Conservation (phyloP, 2,329 filamentous ascomycete species). For the Pochonia chlamydosporia region DNA sequence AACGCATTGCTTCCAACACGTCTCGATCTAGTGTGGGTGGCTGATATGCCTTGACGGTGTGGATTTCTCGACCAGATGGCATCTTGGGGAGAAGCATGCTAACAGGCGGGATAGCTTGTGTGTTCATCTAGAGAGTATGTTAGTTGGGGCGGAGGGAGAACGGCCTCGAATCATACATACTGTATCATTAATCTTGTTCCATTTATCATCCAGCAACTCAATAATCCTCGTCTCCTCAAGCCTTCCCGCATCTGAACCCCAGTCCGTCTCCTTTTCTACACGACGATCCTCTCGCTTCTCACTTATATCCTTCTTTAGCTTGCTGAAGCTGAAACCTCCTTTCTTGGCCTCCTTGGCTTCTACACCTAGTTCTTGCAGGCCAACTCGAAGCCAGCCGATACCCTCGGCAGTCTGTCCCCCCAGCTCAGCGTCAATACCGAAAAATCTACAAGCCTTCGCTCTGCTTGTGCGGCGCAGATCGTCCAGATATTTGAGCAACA, state of each 20-base stretch:
- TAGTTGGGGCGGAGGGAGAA: neutral
- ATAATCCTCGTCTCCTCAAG: slow-evolving; percentile 80
- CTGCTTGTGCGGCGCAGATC: slow-evolving; percentile 70
- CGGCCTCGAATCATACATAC: slow-evolving; percentile 39
- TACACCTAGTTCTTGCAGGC: slow-evolving; percentile 67
- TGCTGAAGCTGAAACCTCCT: slow-evolving; percentile 51
- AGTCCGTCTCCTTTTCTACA: slow-evolving; percentile 65
- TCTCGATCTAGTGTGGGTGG: slow-evolving; percentile 60
- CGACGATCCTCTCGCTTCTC: slow-evolving; percentile 76
- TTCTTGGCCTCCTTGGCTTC: slow-evolving; percentile 46
- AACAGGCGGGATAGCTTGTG: slow-evolving; percentile 67
- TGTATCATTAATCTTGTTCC: slow-evolving; percentile 89
- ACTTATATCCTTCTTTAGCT: slow-evolving; percentile 66
- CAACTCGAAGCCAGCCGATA: slow-evolving; percentile 81
- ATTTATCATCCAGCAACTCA: slow-evolving; percentile 81
- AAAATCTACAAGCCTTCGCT: slow-evolving; percentile 83
- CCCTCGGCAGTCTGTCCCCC: slow-evolving; percentile 75
- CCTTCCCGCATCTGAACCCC: slow-evolving; percentile 80
- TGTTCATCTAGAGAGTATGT: slow-evolving; percentile 58
- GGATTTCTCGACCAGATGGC: slow-evolving; percentile 84
- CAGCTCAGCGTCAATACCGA: slow-evolving; percentile 83
- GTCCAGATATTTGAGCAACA: slow-evolving; percentile 66
- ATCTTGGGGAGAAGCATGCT: slow-evolving; percentile 70
- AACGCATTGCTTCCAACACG: slow-evolving; percentile 55
- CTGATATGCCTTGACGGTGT: slow-evolving; percentile 62